Percentiles rank a stretch among this genome's conserved stretches.
These are phyloP conservation scores for Ascochyta viciae-villosae DNA, from an alignment of 2,329 filamentous ascomycete genomes.

Conservation along the genomic window DNA sequence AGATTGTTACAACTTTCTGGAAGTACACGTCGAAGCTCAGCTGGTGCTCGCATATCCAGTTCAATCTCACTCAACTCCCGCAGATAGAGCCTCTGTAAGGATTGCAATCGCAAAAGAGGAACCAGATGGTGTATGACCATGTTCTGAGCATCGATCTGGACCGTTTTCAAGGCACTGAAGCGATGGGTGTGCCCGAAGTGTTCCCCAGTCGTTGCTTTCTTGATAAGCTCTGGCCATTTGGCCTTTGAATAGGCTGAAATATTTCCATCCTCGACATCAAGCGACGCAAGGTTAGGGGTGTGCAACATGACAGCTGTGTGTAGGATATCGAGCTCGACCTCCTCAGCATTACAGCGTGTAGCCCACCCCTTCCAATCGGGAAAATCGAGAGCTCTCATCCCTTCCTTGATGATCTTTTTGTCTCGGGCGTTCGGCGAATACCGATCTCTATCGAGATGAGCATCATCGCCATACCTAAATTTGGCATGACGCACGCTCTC, in stretches of 20 bases:
- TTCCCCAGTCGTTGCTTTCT: constrained; percentile 17
- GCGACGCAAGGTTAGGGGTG: constrained; percentile 29
- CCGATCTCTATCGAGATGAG: constrained; percentile 6
- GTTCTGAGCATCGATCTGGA: constrained; percentile 24
- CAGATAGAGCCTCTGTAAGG: constrained; percentile 27
- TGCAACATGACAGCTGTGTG: constrained; percentile 34
- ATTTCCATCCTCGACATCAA: constrained; percentile 24
- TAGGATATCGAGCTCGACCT: constrained; percentile 24
- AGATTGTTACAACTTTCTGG: constrained; percentile 25
- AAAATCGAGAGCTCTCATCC: constrained; percentile 25
- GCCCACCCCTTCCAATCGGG: constrained; percentile 39
- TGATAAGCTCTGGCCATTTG: constrained; percentile 32
- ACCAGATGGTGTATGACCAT: constrained; percentile 21
- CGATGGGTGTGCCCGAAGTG: constrained; percentile 23
- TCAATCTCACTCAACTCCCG: constrained; percentile 15
- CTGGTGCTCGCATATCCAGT: constrained; percentile 3
- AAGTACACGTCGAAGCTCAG: constrained; percentile 23
- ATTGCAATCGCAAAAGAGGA: constrained; percentile 32
- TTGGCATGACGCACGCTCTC: constrained; percentile 24
- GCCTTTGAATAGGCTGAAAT: constrained; percentile 19
- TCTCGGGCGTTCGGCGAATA: constrained; percentile 32
- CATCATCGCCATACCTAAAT: constrained; percentile 22
- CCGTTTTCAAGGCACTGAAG: constrained; percentile 26
- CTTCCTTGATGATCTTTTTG: constrained; percentile 37
- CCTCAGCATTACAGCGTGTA: constrained; percentile 25